Evolutionary conservation across 352 stramenopile species (phyloP), one percentile per base, ranked within the genome.

Genomic region (Blastocystis sp.): DNA sequence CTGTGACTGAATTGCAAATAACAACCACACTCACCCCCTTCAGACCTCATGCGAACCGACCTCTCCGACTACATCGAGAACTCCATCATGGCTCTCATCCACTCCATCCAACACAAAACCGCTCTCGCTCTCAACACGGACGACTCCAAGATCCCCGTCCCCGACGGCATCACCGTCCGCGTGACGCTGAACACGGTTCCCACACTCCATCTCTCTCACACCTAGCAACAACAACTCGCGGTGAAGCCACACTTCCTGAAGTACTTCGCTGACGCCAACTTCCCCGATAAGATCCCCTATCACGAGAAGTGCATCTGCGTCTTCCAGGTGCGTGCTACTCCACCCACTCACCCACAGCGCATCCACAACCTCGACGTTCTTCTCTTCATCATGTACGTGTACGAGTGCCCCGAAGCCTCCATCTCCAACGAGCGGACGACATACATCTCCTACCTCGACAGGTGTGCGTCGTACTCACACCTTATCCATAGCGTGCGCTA

Each of bases 331-430:
- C 6, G 3, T 78, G 21, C 31, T 71, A 6, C 39, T n/a, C 13
- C 26, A 33, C 29, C 6, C 35, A 21, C 3, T 66, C n/a, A 62
- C 16, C 2, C 45, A 1, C 59, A 99, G 92, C 96, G 98, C 91
- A 96, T 99, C 81, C 96, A 99, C 91, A 97, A 97, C 39, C 97
- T 99, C 21, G 98, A 98, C 91, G 96, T 99, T 3, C 95, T 99
- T 80, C 92, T 99, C 0, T 99, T 99, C 91, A 97, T 96, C 61
- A 98, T 99, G 91, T 99, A 99, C 91, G 96, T 99, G 4, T 98
- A 99, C 91, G 97, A 99, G 91, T 99, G 99, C 90, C 95, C 98
- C 88, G 95, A 98, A 80, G 97, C 98, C 92, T 94, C 96, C 2
- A 82, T 94, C 39, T 98, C 96, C 62, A 99, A 99, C 91, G 93